A percentile compares a stretch with the other conserved stretches of the same genome.
These are phyloP conservation scores for Plasmodium billcollinsi DNA, from an alignment of 169 alveolate genomes.

Conservation along the genomic window DNA sequence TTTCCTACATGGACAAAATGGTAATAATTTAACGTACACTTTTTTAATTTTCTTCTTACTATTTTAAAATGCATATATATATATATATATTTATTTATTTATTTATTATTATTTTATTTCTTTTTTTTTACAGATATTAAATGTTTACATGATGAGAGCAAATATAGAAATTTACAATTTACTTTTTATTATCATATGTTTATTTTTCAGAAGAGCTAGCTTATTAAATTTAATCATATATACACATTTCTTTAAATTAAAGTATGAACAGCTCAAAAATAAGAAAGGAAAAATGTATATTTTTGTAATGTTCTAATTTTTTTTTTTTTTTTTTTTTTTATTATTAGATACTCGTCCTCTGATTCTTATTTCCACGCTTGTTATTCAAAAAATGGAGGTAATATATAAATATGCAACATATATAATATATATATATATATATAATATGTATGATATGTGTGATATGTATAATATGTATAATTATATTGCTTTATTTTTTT, in stretches of 20 bases:
- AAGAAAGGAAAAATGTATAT: constrained; percentile 4
- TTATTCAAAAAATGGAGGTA: constrained; percentile 73
- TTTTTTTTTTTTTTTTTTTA: not conserved
- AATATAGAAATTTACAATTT: constrained; percentile 69
- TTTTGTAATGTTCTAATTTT: not conserved
- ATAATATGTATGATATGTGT: not conserved
- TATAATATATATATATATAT: not conserved
- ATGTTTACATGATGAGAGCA: constrained; percentile 59
- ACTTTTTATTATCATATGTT: constrained; percentile 58
- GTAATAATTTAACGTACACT: constrained; percentile 4
- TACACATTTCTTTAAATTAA: constrained; percentile 62
- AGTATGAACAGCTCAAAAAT: constrained; percentile 27
- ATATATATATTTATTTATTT: not conserved
- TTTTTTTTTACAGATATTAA: constrained; percentile 30
- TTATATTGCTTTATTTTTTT: not conserved
- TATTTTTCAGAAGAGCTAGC: constrained; percentile 59
- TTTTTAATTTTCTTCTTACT: no score
- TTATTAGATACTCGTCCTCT: constrained; percentile 46
- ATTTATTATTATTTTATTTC: not conserved
- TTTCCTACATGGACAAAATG: constrained; percentile 29
- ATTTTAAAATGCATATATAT: not conserved
- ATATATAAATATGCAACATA: not conserved
- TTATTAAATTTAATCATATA: constrained; percentile 53
- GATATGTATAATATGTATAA: not conserved
- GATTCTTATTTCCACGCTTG: constrained; percentile 77